Conservation (phyloP, 768 basidiomycete species). For the Lactarius sp. region DNA sequence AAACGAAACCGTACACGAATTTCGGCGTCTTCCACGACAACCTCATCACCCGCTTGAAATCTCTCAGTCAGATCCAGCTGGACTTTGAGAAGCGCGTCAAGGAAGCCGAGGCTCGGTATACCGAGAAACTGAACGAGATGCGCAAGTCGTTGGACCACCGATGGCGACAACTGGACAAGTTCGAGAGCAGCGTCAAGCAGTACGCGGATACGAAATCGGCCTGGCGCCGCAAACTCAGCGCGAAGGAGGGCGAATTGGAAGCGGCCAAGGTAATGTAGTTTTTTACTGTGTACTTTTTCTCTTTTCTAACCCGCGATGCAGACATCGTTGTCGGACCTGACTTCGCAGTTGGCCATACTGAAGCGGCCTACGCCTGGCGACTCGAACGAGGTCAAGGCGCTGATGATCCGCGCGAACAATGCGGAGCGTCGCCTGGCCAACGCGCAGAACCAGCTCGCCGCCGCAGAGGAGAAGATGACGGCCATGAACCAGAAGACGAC, state of each 20-base stretch:
- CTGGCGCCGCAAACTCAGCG: conserved; percentile 78
- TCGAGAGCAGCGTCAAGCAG: conserved; percentile 79
- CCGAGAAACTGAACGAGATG: conserved; percentile 71
- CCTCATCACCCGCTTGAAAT: conserved; percentile 80
- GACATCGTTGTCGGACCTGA: conserved; percentile 70
- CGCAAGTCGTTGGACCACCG: conserved; percentile 82
- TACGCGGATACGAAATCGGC: conserved; percentile 74
- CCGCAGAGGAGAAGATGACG: conserved; percentile 81
- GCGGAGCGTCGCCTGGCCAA: conserved; percentile 87
- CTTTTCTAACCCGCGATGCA: conserved; percentile 30
- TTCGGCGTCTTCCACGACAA: conserved; percentile 94
- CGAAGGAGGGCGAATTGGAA: conserved; percentile 88
- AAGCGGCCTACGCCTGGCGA: conserved; percentile 57
- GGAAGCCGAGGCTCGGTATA: conserved; percentile 67
- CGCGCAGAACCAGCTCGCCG: conserved; percentile 75
- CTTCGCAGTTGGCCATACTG: conserved; percentile 58
- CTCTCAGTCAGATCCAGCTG: conserved; percentile 74
- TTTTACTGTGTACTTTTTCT: not conserved
- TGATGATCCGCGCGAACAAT: conserved; percentile 69
- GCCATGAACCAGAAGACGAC: conserved; percentile 65
- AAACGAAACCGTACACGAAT: conserved; percentile 91
- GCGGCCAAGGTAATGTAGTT: conserved; percentile 60
- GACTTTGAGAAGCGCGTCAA: conserved; percentile 85
- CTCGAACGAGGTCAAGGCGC: conserved; percentile 63
- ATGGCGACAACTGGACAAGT: conserved; percentile 91